Evolutionary conservation across 768 basidiomycete species (phyloP).

Genomic region (Naganishia friedmannii): DNA sequence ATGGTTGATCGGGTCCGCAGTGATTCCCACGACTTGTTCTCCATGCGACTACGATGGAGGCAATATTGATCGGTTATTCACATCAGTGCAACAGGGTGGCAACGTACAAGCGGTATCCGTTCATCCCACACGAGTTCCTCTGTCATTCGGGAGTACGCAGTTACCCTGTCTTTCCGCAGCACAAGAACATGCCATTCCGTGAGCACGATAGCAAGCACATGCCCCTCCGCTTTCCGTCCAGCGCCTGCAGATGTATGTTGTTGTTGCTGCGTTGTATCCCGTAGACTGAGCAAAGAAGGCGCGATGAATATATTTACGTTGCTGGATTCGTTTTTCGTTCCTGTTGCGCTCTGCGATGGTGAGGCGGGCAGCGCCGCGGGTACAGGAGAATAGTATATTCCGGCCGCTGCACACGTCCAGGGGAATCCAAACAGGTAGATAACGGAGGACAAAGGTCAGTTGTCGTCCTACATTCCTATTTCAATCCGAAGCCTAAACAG

Average conservation of each 20-base stretch:
- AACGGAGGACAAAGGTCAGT: too few relatives aligned
- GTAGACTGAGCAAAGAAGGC: neutral
- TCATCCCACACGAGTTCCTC: constrained; percentile 83
- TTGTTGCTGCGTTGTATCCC: neutral
- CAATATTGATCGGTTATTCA: too few relatives aligned
- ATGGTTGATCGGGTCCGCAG: constrained; percentile 77
- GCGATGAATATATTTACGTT: neutral
- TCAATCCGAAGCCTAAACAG: too few relatives aligned
- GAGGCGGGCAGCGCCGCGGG: constrained; percentile 71
- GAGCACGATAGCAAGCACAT: constrained; percentile 55
- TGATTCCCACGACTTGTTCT: constrained; percentile 70
- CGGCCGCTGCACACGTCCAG: constrained; percentile 61
- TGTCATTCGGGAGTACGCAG: constrained; percentile 74
- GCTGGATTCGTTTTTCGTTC: neutral
- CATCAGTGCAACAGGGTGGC: neutral
- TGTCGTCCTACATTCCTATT: too few relatives aligned
- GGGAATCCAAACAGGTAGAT: too few relatives aligned
- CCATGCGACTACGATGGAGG: constrained; percentile 50
- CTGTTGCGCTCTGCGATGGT: constrained; percentile 45
- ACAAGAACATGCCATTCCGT: constrained; percentile 92
- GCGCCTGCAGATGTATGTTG: neutral
- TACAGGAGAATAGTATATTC: constrained; percentile 79
- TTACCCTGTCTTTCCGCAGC: constrained; percentile 72
- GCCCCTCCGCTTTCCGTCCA: neutral
- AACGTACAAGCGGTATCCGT: constrained; percentile 68